Conservation (phyloP, 345 rosid species). For the Linum lewisii region DNA sequence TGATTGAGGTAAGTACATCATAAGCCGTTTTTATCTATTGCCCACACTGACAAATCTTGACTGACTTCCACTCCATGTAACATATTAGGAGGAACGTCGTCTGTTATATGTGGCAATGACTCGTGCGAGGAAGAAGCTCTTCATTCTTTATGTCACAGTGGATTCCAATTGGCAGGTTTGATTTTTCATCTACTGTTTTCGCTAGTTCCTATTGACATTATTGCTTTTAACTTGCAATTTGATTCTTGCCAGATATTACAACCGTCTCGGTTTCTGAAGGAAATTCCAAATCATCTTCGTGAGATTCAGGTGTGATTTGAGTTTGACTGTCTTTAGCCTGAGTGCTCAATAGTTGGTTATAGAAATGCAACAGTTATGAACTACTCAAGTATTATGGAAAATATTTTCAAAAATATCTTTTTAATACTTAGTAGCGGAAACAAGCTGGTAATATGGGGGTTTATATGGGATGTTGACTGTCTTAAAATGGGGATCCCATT, state of each 20-base stretch:
- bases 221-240: slow-evolving; percentile 19
- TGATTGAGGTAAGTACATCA: slow-evolving; percentile 48
- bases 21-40: background rate
- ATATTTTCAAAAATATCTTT: no score
- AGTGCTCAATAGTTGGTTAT: no score
- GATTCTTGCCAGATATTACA: slow-evolving; percentile 57
- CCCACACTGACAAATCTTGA: background rate
- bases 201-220: slow-evolving; percentile 7
- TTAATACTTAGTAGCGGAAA: background rate
- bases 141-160: slow-evolving; percentile 64
- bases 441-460: background rate
- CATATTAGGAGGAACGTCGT: slow-evolving; percentile 78
- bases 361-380: no score
- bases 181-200: slow-evolving; percentile 12
- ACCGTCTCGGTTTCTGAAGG: slow-evolving; percentile 90
- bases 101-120: slow-evolving; percentile 93
- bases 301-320: slow-evolving; percentile 44
- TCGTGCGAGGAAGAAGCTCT: slow-evolving; percentile 77
- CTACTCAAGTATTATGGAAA: no score
- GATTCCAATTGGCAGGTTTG: slow-evolving; percentile 95
- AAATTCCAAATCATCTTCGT: slow-evolving; percentile 72
- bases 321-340: background rate
- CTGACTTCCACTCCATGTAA: slow-evolving; percentile 11
- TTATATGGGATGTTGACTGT: background rate
- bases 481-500: background rate